Percentiles rank a stretch among this genome's conserved stretches.
These are phyloP conservation scores for Balansia obtecta DNA, from an alignment of 2,329 filamentous ascomycete genomes.

Conservation along the genomic window DNA sequence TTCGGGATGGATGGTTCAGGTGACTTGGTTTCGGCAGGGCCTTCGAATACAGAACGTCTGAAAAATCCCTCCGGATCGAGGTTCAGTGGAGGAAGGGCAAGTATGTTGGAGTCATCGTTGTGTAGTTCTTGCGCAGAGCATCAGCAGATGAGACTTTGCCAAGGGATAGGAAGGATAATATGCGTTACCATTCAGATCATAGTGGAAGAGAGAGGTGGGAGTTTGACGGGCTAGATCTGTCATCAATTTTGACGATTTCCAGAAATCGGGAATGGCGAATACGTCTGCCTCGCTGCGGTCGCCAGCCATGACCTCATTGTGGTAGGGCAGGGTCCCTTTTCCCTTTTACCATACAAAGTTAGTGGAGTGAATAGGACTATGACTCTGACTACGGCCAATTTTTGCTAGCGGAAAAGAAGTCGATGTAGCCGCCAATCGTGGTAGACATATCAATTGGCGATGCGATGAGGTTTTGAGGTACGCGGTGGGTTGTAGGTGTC, in stretches of 20 bases:
- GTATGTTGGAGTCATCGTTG: constrained; percentile 3
- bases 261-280: constrained; percentile 52
- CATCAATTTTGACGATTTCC: constrained; percentile 40
- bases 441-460: no score
- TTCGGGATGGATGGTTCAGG: neutral
- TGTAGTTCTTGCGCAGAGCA: neutral
- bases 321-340: neutral
- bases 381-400: no score
- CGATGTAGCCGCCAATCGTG: no score
- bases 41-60: constrained; percentile 9
- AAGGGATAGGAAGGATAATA: neutral
- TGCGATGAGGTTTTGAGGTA: no score
- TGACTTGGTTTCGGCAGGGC: neutral
- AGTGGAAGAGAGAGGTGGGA: constrained; percentile 29
- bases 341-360: no score
- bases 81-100: constrained; percentile 11
- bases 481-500: no score
- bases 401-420: no score
- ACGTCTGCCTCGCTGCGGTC: constrained; percentile 37
- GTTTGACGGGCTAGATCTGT: constrained; percentile 15
- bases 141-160: neutral
- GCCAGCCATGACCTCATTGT: constrained; percentile 19
- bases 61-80: constrained; percentile 20
- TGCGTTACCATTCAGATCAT: constrained; percentile 21
- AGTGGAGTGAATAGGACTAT: no score